Conservation (phyloP, 805 yeast species). For the Wickerhamiella qilinensis region DNA sequence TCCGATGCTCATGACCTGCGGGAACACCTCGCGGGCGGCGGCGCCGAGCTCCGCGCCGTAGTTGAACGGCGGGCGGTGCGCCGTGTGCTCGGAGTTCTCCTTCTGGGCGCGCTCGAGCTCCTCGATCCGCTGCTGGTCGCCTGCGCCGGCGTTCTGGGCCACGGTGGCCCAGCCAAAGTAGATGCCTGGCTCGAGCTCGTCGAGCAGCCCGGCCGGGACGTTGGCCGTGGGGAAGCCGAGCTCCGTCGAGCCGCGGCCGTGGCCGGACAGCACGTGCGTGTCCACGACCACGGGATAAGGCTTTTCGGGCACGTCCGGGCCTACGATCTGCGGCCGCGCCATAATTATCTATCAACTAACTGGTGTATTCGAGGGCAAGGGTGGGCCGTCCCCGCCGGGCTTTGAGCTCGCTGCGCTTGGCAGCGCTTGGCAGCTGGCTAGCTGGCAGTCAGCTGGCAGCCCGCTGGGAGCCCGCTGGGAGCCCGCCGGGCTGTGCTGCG, state of each 20-base stretch:
- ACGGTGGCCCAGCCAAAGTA: conserved; percentile 63
- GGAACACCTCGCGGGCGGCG: conserved; percentile 33
- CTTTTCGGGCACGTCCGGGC: conserved; percentile 18
- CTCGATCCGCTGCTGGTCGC: conserved; percentile 23
- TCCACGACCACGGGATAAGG: conserved; percentile 24
- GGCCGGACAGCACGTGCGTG: conserved; percentile 53
- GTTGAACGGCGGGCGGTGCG: conserved; percentile 32
- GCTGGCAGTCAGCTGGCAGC: too few relatives aligned
- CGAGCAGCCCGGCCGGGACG: conserved; percentile 41
- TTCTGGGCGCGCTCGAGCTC: conserved; percentile 9
- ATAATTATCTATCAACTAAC: too few relatives aligned
- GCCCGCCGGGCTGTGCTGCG: too few relatives aligned
- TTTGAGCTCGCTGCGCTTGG: too few relatives aligned
- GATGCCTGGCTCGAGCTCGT: conserved; percentile 51
- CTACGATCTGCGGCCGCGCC: conserved; percentile 18
- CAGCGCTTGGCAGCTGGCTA: too few relatives aligned
- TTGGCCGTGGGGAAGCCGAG: conserved; percentile 95
- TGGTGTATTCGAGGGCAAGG: too few relatives aligned
- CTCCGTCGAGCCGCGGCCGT: conserved; percentile 89
- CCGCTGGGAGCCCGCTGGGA: too few relatives aligned
- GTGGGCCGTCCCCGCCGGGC: too few relatives aligned
- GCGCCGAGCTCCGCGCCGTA: conserved; percentile 37
- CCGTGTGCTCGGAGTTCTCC: background rate
- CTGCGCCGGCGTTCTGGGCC: conserved; percentile 9
- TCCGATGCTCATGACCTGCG: conserved; percentile 92